These are phyloP conservation scores for Raffaelea arxii DNA, from an alignment of 2,329 filamentous ascomycete genomes.

Conservation along the genomic window DNA sequence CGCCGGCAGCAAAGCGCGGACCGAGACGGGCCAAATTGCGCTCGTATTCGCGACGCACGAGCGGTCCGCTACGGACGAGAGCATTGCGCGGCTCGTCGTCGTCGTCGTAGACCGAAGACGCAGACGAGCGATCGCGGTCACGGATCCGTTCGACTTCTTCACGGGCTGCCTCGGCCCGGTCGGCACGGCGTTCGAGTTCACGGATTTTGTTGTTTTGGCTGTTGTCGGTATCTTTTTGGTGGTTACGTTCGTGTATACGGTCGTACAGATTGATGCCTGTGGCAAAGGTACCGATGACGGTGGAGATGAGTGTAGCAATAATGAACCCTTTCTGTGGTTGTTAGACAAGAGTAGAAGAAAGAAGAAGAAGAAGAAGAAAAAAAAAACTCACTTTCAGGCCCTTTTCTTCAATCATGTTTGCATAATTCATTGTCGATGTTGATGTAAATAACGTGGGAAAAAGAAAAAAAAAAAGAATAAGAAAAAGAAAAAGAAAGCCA, in stretches of 20 bases:
- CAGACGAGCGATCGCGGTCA: conserved; percentile 4
- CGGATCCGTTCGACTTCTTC: conserved; percentile 1
- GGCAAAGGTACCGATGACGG: conserved; percentile 26
- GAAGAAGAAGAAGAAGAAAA: not conserved
- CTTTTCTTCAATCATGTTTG: conserved; percentile 25
- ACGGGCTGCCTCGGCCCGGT: conserved; percentile 10
- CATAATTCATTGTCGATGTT: conserved; percentile 19
- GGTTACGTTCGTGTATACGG: conserved; percentile 20
- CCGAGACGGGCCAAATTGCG: conserved; percentile 21
- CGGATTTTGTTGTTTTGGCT: conserved; percentile 22
- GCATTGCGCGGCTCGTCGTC: conserved; percentile 18
- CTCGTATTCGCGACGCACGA: conserved; percentile 25
- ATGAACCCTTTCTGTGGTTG: conserved; percentile 25
- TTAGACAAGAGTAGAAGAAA: not conserved
- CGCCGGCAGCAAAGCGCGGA: conserved; percentile 24
- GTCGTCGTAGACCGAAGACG: conserved; percentile 18
- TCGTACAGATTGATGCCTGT: conserved; percentile 27
- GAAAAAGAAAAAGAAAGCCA: not conserved
- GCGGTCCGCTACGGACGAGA: conserved; percentile 20
- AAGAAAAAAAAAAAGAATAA: too few relatives aligned
- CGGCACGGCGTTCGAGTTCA: conserved; percentile 19
- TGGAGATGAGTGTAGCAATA: conserved; percentile 28
- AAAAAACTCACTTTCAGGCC: conserved; percentile 20
- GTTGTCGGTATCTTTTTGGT: conserved; percentile 22
- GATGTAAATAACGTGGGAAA: not conserved